Evolutionary conservation across 208 protist species (phyloP).

Genomic region (Trypanosoma lewisi): DNA sequence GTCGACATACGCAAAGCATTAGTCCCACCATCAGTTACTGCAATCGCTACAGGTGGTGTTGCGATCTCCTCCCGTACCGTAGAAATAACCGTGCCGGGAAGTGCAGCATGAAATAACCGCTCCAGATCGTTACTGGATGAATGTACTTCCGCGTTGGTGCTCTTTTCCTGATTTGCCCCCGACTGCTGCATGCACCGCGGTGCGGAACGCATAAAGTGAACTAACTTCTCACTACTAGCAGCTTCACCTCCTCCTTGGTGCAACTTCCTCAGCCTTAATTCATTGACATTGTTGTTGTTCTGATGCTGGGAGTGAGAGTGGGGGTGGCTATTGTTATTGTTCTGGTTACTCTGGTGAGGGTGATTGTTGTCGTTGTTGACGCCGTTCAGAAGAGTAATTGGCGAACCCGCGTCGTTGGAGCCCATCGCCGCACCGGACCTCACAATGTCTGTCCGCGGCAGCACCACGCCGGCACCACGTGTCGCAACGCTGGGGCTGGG

Average conservation of each 20-base stretch:
- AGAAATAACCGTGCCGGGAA: constrained; percentile 10
- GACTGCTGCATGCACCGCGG: constrained; percentile 13
- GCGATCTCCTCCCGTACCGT: constrained; percentile 16
- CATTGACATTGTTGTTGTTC: constrained; percentile 4
- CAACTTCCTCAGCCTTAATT: background rate
- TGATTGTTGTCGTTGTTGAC: background rate
- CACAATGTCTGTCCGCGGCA: background rate
- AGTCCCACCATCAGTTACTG: constrained; percentile 2
- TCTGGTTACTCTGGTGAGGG: background rate
- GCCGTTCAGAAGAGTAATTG: background rate
- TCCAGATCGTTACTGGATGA: constrained; percentile 10
- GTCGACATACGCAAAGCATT: constrained; percentile 10
- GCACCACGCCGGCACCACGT: background rate
- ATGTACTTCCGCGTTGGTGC: background rate
- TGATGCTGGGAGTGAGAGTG: constrained; percentile 13
- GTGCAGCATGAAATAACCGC: background rate
- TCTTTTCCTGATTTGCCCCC: background rate
- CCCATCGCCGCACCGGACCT: background rate
- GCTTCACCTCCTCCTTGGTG: background rate
- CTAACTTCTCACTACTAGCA: background rate
- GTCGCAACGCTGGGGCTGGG: constrained; percentile 9
- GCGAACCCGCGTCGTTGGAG: background rate
- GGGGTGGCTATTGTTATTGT: constrained; percentile 9
- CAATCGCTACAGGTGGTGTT: constrained; percentile 16
- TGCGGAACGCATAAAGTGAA: constrained; percentile 11